Evolutionary conservation across 1,139 yeast genomes (phyloP), one percentile per base, ranked within the genome.

Genomic region (Hemisphaericaspora xylofermentans): DNA sequence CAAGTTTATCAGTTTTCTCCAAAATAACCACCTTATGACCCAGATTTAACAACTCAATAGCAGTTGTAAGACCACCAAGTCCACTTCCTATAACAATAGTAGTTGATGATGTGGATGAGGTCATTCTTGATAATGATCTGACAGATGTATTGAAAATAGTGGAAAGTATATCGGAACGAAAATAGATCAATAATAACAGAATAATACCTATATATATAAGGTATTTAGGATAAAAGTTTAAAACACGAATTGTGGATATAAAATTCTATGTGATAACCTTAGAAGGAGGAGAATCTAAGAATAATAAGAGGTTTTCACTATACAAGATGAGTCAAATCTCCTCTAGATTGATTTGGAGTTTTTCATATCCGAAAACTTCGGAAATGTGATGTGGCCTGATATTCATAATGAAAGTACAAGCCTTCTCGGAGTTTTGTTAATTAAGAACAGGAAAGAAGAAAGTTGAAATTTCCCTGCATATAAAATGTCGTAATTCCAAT

Each of bases 31-130:
- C 71, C 7, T 47, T 45, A 29, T 45, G 45, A n/a, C 64, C 67
- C 2, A 44, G 39, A 30, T 56, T 46, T 27, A 62, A 52, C 18
- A 67, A 48, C 35, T 56, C 54, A 22, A 66, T 46, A 3, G 63
- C 49, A 8, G 71, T 53, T 2, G 71, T 62, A 27, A 68, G 50
- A 1, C 73, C 73, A 10, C 71, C 72, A 19, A 67, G 49, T 0
- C 73, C 73, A 3, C 66, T 57, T 0, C 73, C 73, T 4, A 68
- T 56, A 9, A 68, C 63, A 17, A 65, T 43, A 2, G 56, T 45
- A 3, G 29, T 24, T 14, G 14, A 5, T 2, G 36, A 2, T n/a
- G 29, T n/a, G 4, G 36, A 26, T 6, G 35, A 6, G 10, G 30
- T 13, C 36, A 33, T 33, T n/a, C 22, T 22, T n/a, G 13, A 24